Evolutionary conservation across 257 asterid genomes (phyloP).

Genomic region (Solanum appendiculatum): DNA sequence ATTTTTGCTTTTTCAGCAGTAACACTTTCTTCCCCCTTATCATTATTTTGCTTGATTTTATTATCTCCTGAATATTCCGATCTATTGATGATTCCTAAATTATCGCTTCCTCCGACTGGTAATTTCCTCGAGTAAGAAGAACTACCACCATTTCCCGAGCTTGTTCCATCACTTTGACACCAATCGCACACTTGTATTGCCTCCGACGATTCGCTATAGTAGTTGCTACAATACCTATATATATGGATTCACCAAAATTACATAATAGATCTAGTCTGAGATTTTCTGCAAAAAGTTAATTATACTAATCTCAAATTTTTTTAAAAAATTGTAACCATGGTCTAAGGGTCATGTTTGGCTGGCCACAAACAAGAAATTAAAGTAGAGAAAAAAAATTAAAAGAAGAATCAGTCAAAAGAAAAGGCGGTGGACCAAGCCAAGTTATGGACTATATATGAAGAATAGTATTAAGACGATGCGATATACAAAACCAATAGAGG

Average conservation of each 20-base stretch:
- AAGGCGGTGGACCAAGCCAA: neutral
- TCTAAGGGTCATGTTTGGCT: neutral
- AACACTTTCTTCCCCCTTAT: constrained; percentile 25
- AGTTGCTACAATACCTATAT: constrained; percentile 84
- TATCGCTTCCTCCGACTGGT: neutral
- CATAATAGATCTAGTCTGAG: neutral
- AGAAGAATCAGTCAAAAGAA: neutral
- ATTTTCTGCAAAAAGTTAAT: neutral
- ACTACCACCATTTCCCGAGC: neutral
- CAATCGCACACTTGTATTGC: constrained; percentile 65
- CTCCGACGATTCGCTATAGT: constrained; percentile 57
- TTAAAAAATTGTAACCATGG: neutral
- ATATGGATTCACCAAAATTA: neutral
- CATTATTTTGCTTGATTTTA: constrained; percentile 38
- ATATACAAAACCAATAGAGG: neutral
- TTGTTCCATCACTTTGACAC: constrained; percentile 71
- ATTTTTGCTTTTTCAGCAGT: constrained; percentile 41
- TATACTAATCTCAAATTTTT: neutral
- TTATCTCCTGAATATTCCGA: constrained; percentile 59
- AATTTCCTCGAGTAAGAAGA: constrained; percentile 8
- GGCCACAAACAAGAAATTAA: neutral
- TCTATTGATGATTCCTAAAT: constrained; percentile 2
- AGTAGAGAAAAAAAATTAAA: neutral
- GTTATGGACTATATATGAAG: neutral
- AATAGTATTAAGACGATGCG: neutral